Base-by-base conservation (phyloP, 2,329 filamentous ascomycete species). In the Grosmannia huntii region DNA sequence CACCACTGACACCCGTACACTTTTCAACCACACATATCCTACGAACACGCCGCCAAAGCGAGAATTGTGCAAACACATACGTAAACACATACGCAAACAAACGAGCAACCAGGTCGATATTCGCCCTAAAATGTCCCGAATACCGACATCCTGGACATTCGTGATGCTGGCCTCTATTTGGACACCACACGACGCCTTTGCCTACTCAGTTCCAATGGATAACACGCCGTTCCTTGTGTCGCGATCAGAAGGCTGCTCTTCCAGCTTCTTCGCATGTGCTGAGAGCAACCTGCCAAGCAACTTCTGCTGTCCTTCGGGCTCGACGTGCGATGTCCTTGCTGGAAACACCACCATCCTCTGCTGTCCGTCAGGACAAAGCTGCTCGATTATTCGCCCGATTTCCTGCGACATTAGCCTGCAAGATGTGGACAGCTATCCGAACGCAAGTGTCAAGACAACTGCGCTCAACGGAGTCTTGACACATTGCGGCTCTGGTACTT, bases 341-440 rank as follows among this genome's bases (percentile, higher is more conserved):
- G 80, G 73, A n/a, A 72, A 76, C 51, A 85, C 84, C 6, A 87
- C 86, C 0, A 76, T 85, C 16, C 73, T 90, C 54, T 91, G 87
- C 73, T 91, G 87, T 67, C 86, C 86, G 1, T 62, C 69, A 1
- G 80, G 76, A 41, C 65, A 65, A 41, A 74, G 76, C 64, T 91
- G 87, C 72, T 64, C 71, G n/a, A 74, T 69, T 53, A 86, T 91
- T 64, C 66, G 76, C 63, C 75, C 84, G 33, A 84, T 89, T 60
- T 76, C 76, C 46, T 90, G 87, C 74, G 78, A 87, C 62, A 66
- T 85, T 58, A 68, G 67, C 7, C 73, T 79, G 51, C 94, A 90
- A 66, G 80, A 90, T 64, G 76, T 81, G 2, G 75, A 71, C 10
- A 63, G 71, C 21, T 72, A 82, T 62, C 82, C 83, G 12, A 70